phyloP scores from a whole-genome alignment of 306 rosid species.

The Elaeagnus macrophylla region DNA sequence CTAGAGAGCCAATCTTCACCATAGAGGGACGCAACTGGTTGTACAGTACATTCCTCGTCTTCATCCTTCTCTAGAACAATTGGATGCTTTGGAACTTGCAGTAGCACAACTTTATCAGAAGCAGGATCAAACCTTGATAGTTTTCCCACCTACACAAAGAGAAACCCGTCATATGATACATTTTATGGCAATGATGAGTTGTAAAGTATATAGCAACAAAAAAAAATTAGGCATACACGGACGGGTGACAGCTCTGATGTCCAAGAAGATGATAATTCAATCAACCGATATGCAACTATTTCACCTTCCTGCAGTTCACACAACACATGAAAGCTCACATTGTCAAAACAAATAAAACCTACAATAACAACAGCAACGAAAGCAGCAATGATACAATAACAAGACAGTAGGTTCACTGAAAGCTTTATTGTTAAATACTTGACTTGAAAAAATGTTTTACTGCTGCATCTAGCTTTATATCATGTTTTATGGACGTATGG shows the following conservation, averaged over 20 bases:
- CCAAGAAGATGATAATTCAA: conserved; percentile 84
- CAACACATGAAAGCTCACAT: conserved; percentile 5
- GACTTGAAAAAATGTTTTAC: background rate
- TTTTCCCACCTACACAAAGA: conserved; percentile 63
- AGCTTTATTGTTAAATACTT: too few species aligned
- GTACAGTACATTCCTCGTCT: conserved; percentile 39
- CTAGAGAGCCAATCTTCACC: conserved; percentile 79
- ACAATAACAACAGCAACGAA: conserved; percentile 1
- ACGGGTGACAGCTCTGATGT: conserved; percentile 80
- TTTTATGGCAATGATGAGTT: conserved; percentile 9
- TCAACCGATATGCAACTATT: conserved; percentile 70
- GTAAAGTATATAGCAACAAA: conserved; percentile 16
- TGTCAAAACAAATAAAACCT: background rate
- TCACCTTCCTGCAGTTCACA: conserved; percentile 56
- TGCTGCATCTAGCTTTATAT: background rate
- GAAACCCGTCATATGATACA: conserved; percentile 7
- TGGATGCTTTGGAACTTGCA: conserved; percentile 63
- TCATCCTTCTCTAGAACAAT: conserved; percentile 43
- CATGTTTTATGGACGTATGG: background rate
- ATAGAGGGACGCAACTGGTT: conserved; percentile 44
- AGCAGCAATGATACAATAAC: background rate
- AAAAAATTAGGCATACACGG: conserved; percentile 46
- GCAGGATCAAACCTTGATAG: conserved; percentile 41
- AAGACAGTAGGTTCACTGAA: too few species aligned
- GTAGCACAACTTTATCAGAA: conserved; percentile 45